Percentiles rank a stretch among this genome's conserved stretches.
These are phyloP conservation scores for Leccinum subspadiceum DNA, from an alignment of 1,284 basidiomycete species.

Conservation along the genomic window DNA sequence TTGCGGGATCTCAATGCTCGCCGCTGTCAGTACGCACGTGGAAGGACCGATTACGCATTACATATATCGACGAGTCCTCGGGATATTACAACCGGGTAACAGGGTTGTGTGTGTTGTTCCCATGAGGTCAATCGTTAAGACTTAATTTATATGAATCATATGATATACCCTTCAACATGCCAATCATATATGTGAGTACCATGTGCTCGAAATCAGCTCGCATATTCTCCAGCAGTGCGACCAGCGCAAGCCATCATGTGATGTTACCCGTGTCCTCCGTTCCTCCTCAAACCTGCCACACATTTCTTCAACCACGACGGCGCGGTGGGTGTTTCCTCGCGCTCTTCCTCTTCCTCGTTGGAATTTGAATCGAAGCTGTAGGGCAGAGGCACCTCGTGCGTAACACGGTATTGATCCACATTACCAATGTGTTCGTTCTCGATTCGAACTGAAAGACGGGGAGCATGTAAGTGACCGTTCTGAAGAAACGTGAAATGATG, in stretches of 20 bases:
- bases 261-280: slow-evolving; percentile 10
- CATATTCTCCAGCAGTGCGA: not conserved
- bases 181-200: not conserved
- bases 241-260: not conserved
- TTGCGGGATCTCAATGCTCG: not conserved
- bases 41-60: not conserved
- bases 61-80: not conserved
- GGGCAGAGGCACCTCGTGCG: slow-evolving; percentile 74
- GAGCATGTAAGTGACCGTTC: not conserved
- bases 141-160: not conserved
- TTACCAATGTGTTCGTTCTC: slow-evolving; percentile 89
- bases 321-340: not conserved
- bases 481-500: not conserved
- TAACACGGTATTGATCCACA: slow-evolving; percentile 82
- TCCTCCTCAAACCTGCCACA: not conserved
- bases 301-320: slow-evolving; percentile 2
- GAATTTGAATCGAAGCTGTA: slow-evolving; percentile 52
- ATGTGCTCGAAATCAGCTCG: not conserved
- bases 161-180: not conserved
- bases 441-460: slow-evolving; percentile 54
- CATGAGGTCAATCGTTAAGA: not conserved
- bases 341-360: slow-evolving; percentile 21
- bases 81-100: not conserved
- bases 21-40: not conserved
- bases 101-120: not conserved